A percentile compares a stretch with the other conserved stretches of the same genome.
phyloP scores from a whole-genome alignment of 176 grass and related monocot species.

The Carex littledalei region DNA sequence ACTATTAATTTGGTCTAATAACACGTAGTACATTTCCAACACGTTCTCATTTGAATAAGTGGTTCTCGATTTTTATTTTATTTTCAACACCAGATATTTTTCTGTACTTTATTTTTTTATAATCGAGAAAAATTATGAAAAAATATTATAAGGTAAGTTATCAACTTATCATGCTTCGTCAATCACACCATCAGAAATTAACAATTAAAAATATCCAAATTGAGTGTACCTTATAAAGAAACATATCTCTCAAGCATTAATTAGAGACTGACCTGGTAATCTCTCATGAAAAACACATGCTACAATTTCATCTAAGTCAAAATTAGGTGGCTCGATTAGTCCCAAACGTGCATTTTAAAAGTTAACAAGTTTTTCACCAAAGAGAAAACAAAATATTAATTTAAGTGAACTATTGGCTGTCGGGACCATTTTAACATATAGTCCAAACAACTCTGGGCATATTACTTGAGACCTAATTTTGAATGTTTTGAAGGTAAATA shows the following conservation, averaged over 20 bases:
- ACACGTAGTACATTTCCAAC: no score
- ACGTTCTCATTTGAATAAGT: no score
- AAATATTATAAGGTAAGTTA: not conserved
- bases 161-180: not conserved
- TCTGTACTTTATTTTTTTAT: not conserved
- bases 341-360: not conserved
- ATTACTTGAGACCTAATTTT: not conserved
- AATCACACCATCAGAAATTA: not conserved
- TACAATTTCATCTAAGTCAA: not conserved
- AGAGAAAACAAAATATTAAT: not conserved
- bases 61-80: no score
- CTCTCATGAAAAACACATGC: not conserved
- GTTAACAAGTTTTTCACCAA: not conserved
- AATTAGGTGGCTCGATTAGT: not conserved
- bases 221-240: not conserved
- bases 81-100: not conserved
- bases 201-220: not conserved
- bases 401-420: not conserved
- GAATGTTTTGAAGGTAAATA: not conserved
- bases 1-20: no score
- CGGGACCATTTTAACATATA: not conserved
- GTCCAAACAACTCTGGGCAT: not conserved
- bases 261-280: not conserved
- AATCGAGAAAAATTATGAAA: not conserved
- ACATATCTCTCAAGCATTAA: not conserved